Evolutionary conservation across 805 yeast genomes (phyloP).

Genomic region (Ogataea zsoltii): DNA sequence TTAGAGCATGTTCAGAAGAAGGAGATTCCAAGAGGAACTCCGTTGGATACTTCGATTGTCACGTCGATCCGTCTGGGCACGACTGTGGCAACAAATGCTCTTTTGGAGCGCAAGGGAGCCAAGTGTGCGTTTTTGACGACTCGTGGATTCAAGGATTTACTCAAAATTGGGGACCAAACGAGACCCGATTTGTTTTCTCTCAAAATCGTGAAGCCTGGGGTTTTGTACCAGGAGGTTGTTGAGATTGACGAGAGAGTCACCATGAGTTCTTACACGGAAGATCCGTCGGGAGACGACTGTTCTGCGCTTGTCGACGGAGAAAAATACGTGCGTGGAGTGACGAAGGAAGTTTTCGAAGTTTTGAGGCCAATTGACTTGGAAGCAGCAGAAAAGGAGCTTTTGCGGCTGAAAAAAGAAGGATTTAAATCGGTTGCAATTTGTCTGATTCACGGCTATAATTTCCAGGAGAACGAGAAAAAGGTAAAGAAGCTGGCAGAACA

Average conservation of each 20-base stretch:
- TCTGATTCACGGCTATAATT: constrained; percentile 38
- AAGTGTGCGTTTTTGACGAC: constrained; percentile 27
- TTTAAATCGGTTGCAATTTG: constrained; percentile 36
- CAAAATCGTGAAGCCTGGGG: constrained; percentile 17
- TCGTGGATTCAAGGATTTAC: constrained; percentile 31
- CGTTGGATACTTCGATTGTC: constrained; percentile 16
- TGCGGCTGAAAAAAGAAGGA: constrained; percentile 24
- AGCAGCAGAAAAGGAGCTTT: constrained; percentile 21
- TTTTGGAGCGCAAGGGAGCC: constrained; percentile 23
- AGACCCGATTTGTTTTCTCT: constrained; percentile 25
- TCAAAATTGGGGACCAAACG: constrained; percentile 34
- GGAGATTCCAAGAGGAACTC: constrained; percentile 15
- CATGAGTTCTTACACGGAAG: constrained; percentile 24
- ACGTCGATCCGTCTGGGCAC: constrained; percentile 27
- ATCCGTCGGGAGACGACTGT: constrained; percentile 14
- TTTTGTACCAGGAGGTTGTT: constrained; percentile 19
- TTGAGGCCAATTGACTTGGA: constrained; percentile 34
- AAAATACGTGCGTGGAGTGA: constrained; percentile 35
- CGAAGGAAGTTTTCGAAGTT: constrained; percentile 39
- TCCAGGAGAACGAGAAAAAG: constrained; percentile 38
- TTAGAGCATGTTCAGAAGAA: constrained; percentile 14
- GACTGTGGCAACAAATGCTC: constrained; percentile 26
- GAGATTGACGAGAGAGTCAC: constrained; percentile 22
- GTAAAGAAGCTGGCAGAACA: constrained; percentile 35
- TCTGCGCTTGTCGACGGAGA: constrained; percentile 21